Percentiles rank a stretch among this genome's conserved stretches.
phyloP scores from a whole-genome alignment of 208 protist genomes.

The Vickermania ingenoplastis region DNA sequence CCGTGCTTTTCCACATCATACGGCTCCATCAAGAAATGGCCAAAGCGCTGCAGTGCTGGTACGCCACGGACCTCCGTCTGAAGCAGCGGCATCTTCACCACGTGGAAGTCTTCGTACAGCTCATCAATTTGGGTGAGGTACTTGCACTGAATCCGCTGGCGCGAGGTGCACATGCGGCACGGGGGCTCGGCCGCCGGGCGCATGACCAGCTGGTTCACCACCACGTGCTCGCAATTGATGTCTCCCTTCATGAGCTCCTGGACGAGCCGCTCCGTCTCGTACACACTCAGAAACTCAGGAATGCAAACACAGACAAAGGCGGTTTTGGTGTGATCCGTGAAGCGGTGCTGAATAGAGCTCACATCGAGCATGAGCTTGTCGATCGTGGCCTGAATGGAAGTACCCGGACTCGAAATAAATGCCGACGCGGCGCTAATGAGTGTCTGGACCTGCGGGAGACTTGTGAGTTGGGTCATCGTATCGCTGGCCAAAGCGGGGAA shows the following conservation, averaged over 20 bases:
- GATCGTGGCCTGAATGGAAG: constrained; percentile 4
- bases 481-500: constrained; percentile 73
- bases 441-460: constrained; percentile 9
- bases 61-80: constrained; percentile 88
- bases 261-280: constrained; percentile 98
- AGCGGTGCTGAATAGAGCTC: constrained; percentile 40
- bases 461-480: constrained; percentile 35
- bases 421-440: constrained; percentile 28
- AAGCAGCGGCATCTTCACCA: constrained; percentile 89
- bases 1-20: constrained; percentile 50
- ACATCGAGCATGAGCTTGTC: constrained; percentile 16
- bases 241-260: constrained; percentile 94
- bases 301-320: constrained; percentile 99
- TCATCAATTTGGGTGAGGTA: constrained; percentile 93
- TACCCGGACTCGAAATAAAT: constrained; percentile 10
- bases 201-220: constrained; percentile 94
- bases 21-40: constrained; percentile 64
- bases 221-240: constrained; percentile 93
- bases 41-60: constrained; percentile 39
- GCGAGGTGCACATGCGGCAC: constrained; percentile 86
- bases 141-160: constrained; percentile 91
- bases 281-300: constrained; percentile 97
- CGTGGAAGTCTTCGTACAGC: constrained; percentile 94
- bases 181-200: constrained; percentile 30
- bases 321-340: constrained; percentile 70